These are phyloP conservation scores for Fusarium chuoi DNA, from an alignment of 2,329 filamentous ascomycete species.

Conservation along the genomic window DNA sequence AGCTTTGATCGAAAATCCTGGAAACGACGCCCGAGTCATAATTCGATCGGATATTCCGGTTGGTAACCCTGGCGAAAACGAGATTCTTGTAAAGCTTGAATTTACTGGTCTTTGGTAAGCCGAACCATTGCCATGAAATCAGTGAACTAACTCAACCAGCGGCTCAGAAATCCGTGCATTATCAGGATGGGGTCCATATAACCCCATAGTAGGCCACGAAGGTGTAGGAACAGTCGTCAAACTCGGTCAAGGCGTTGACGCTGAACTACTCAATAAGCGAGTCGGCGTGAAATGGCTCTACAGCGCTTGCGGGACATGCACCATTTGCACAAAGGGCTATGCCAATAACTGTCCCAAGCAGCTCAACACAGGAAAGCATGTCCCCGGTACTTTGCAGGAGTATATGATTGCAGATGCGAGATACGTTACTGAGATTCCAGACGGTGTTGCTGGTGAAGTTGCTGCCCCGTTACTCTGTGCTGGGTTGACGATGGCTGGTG, in stretches of 20 bases:
- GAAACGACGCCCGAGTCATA: not conserved
- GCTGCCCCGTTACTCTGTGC: conserved; percentile 48
- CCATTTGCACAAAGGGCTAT: conserved; percentile 48
- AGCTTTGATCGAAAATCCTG: conserved; percentile 30
- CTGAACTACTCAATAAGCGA: conserved; percentile 45
- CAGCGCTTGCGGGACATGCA: conserved; percentile 53
- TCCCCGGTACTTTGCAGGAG: conserved; percentile 47
- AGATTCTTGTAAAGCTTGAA: conserved; percentile 32
- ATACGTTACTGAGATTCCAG: conserved; percentile 44
- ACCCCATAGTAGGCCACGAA: conserved; percentile 45
- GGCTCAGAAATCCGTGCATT: conserved; percentile 47
- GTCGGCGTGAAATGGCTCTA: conserved; percentile 59
- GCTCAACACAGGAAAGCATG: conserved; percentile 53
- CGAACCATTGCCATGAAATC: fast-evolving
- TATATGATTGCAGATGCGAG: conserved; percentile 45
- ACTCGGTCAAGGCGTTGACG: conserved; percentile 43
- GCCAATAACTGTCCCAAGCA: conserved; percentile 54
- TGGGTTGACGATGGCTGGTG: conserved; percentile 48
- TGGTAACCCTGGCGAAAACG: not conserved
- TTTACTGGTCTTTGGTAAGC: conserved; percentile 39
- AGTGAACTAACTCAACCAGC: conserved; percentile 13
- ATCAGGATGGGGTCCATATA: conserved; percentile 44
- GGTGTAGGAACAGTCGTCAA: conserved; percentile 46
- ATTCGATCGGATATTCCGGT: conserved; percentile 17
- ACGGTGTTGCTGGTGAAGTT: conserved; percentile 26